These are phyloP conservation scores for Cyclotella distinguenda DNA, from an alignment of 108 stramenopile species.

Conservation along the genomic window DNA sequence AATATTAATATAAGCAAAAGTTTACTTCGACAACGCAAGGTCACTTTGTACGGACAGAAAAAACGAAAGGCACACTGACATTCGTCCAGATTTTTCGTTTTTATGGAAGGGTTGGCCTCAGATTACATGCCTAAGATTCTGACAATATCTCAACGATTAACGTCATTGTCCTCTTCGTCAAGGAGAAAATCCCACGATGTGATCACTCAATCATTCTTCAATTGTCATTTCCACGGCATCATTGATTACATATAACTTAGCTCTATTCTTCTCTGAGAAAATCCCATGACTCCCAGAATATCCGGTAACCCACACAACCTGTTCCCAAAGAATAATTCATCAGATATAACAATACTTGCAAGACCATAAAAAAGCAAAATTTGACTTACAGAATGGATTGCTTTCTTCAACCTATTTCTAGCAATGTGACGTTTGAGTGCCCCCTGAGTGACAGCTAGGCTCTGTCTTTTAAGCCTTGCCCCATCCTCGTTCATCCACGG, in stretches of 20 bases:
- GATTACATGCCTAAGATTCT: no score
- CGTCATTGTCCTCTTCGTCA: no score
- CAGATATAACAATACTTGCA: background rate
- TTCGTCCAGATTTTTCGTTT: no score
- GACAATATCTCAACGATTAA: no score
- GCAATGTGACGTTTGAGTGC: constrained; percentile 48
- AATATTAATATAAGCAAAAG: no score
- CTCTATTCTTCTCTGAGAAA: constrained; percentile 34
- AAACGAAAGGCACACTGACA: no score
- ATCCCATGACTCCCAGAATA: constrained; percentile 17
- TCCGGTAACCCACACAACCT: constrained; percentile 17
- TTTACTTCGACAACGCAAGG: no score
- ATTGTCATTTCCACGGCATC: background rate
- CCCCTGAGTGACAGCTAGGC: constrained; percentile 20
- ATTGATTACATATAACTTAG: background rate
- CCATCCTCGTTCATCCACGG: constrained; percentile 49
- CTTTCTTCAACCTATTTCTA: constrained; percentile 47
- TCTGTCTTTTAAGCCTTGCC: constrained; percentile 19
- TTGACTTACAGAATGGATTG: constrained; percentile 31
- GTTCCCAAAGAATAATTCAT: background rate
- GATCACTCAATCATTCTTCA: background rate
- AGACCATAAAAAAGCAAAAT: background rate
- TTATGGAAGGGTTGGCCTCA: no score
- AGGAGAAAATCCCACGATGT: background rate
- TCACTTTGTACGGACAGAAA: no score